phyloP scores from a whole-genome alignment of 345 rosid species.

The Ceriops zippeliana region DNA sequence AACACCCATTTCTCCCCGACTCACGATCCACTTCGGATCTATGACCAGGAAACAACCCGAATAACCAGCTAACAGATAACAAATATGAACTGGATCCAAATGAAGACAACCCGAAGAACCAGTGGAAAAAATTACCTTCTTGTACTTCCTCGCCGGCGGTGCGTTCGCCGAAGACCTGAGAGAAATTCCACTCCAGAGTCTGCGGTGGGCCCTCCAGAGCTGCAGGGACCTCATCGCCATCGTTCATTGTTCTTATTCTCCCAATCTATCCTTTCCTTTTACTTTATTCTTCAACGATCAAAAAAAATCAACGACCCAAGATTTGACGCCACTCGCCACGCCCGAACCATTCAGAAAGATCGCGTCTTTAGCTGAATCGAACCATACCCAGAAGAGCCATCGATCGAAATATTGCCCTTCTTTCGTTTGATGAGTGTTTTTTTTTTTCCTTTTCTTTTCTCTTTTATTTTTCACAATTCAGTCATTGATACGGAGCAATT shows the following conservation, averaged over 20 bases:
- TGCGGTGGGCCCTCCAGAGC: conserved; percentile 50
- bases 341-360: conserved; percentile 16
- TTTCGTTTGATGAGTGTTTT: conserved; percentile 2
- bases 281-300: conserved; percentile 17
- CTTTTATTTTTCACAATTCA: conserved; percentile 14
- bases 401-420: neutral
- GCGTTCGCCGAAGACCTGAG: conserved; percentile 98
- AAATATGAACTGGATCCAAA: conserved; percentile 44
- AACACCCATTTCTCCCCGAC: conserved; percentile 16
- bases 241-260: conserved; percentile 39
- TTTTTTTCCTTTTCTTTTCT: neutral
- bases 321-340: conserved; percentile 13
- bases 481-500: conserved; percentile 31
- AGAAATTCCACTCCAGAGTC: conserved; percentile 91
- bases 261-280: conserved; percentile 1
- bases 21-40: conserved; percentile 58
- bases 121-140: conserved; percentile 31
- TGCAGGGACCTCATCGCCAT: conserved; percentile 47
- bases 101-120: neutral
- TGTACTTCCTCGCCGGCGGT: conserved; percentile 94
- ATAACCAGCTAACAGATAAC: conserved; percentile 2
- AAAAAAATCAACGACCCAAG: conserved; percentile 12
- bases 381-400: conserved; percentile 16
- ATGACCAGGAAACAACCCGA: conserved; percentile 39
- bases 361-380: conserved; percentile 14